These are phyloP conservation scores for Phytophthora quininea DNA, from an alignment of 352 stramenopile species.

Conservation along the genomic window DNA sequence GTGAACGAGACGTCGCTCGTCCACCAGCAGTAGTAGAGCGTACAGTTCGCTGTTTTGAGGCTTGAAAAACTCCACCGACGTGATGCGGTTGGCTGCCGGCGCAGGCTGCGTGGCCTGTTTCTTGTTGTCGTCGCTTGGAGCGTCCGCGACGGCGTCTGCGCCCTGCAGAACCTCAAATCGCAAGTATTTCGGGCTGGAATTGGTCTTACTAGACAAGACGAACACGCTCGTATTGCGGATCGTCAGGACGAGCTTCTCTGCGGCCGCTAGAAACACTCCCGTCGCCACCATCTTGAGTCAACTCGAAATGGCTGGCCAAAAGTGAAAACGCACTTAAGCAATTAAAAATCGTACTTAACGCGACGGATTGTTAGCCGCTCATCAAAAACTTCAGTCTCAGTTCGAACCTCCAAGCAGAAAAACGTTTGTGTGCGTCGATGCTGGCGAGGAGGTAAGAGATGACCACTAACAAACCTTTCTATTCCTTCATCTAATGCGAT, in stretches of 20 bases:
- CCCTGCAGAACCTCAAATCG: constrained; percentile 55
- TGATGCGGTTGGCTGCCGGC: constrained; percentile 47
- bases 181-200: constrained; percentile 26
- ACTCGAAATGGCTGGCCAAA: constrained; percentile 27
- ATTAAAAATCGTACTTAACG: constrained; percentile 9
- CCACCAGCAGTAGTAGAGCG: constrained; percentile 65
- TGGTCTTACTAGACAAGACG: constrained; percentile 35
- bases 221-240: constrained; percentile 71
- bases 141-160: constrained; percentile 22
- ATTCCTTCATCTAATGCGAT: too few species aligned
- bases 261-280: constrained; percentile 54
- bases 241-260: constrained; percentile 45
- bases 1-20: constrained; percentile 76
- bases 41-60: constrained; percentile 20
- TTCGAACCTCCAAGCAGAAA: constrained; percentile 18
- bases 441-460: constrained; percentile 28
- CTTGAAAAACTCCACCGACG: constrained; percentile 45
- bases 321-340: too few species aligned
- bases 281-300: constrained; percentile 45
- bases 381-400: constrained; percentile 14
- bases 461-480: too few species aligned
- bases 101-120: constrained; percentile 34
- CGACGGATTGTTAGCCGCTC: neutral
- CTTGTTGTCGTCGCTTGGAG: constrained; percentile 11
- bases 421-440: constrained; percentile 8